phyloP scores from a whole-genome alignment of 2,329 filamentous ascomycete species.

The Tothia fuscella region DNA sequence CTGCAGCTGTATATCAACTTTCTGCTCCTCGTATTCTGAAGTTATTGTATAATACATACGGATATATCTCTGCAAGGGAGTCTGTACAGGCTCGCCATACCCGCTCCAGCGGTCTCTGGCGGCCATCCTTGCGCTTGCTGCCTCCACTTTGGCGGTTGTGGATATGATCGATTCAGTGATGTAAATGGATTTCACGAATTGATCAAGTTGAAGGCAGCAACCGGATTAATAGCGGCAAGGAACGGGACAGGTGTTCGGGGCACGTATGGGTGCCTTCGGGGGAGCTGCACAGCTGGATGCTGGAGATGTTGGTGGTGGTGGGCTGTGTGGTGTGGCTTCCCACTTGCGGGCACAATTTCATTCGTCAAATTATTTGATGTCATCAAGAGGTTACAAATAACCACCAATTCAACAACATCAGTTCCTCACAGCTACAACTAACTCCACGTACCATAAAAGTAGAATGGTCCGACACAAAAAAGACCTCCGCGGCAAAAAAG shows the following conservation, averaged over 20 bases:
- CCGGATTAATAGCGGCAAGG: no score
- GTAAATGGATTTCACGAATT: no score
- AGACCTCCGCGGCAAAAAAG: constrained; percentile 58
- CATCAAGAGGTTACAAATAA: no score
- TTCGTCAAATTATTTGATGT: no score
- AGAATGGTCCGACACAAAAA: constrained; percentile 94
- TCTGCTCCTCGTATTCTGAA: neutral
- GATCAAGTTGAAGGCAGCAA: no score
- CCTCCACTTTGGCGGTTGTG: constrained; percentile 54
- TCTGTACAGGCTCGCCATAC: constrained; percentile 64
- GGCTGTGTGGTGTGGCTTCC: neutral
- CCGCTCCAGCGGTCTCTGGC: constrained; percentile 87
- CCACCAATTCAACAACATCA: no score
- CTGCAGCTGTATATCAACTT: constrained; percentile 23
- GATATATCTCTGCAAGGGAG: constrained; percentile 89
- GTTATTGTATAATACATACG: no score
- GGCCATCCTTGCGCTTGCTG: constrained; percentile 87
- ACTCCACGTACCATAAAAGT: neutral
- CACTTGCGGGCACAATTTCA: no score
- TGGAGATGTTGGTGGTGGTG: neutral
- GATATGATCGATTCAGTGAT: no score
- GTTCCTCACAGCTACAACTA: neutral
- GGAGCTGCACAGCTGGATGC: neutral
- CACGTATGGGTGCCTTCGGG: neutral
- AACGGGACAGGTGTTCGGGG: no score